Evolutionary conservation across 192 early-diverging fungal species (phyloP), one percentile per base, ranked within the genome.

Genomic region (Chytriomyces confervae): DNA sequence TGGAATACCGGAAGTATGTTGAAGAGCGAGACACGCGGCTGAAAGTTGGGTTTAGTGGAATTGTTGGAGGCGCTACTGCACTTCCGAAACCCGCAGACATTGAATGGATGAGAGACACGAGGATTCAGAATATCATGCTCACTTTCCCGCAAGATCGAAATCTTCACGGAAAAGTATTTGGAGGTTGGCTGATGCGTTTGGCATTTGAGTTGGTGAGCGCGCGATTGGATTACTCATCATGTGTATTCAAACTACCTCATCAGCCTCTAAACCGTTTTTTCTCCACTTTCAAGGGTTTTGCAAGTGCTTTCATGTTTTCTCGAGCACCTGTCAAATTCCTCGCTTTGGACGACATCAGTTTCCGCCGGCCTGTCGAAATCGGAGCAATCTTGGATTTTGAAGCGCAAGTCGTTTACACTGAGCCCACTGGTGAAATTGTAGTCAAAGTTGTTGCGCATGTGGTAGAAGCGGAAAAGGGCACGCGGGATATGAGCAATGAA

Each of bases 321-420:
- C 23, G 16, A 29, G 45, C 11, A 18, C 13, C 72, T 7, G 24
- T 74, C 11, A n/a, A 74, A 27, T 74, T 74, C 61, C 8, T 79
- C 4, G 82, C 83, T 7, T 62, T 86, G 29, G 84, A 85, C 64
- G 85, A 88, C 62, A 77, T 86, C 24, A 85, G 89, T 23, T 96
- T 97, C 77, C 81, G 87, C n/a, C 91, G 91, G 80, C 94, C 96
- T 0, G 96, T 97, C 45, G 87, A 87, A 49, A 93, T 97, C 68
- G 94, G 94, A 0, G 88, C 90, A 5, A 81, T 95, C 47, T 82
- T 97, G n/a, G 78, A 84, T 45, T 82, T 97, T 53, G 86, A 85
- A 16, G 86, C 93, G 7, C 91, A 95, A 79, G 89, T 96, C 24
- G 91, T 93, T 8, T 96, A 94, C 76, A 88, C 94, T 0, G 87